Base-by-base conservation (phyloP, 1,139 yeast species). In the Fermentozyma sake region DNA sequence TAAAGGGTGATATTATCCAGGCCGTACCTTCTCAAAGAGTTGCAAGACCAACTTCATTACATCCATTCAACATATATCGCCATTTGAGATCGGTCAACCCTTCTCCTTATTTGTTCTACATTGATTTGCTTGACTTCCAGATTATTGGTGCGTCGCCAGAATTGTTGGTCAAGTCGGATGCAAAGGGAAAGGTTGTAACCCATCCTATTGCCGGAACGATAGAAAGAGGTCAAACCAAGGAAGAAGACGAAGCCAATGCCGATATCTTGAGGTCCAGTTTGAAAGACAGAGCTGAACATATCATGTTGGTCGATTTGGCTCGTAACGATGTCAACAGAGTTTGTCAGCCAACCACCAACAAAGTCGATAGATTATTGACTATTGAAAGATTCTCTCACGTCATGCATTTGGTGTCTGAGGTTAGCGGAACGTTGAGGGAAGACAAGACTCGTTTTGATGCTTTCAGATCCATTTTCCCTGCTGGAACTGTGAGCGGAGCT, bases 121-220 rank as follows among this genome's bases (percentile, higher is more conserved):
- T 91, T 41, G 97, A 91, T 55, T 81, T 84, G 48, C 52, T 84
- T 33, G 96, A 86, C 42, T 91, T 91, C 64, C 96, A 89, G 55
- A 75, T 91, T 30, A 91, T 91, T 32, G 98, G 98, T 23, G 98
- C 98, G 0, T 86, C 96, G 12, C 98, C 98, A 1, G 98, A 91
- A 54, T 64, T 89, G 34, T 66, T 91, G 31, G 97, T 91, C 31
- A 85, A 85, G 56, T 68, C 85, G 3, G 96, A 87, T 43, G 38
- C 43, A 13, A 68, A 79, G 23, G 79, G 83, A 38, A 76, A 84
- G 43, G 75, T 91, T 17, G 72, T 89, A 25, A 91, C 97, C 4
- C 97, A 91, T 55, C 98, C 98, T 15, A 91, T 91, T 52, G 98
- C 98, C 2, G 98, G 98, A 29, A 91, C 98, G 3, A 83, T 91